These are phyloP conservation scores for Taphrina deformans DNA, from an alignment of 1,139 yeast species.

Conservation along the genomic window DNA sequence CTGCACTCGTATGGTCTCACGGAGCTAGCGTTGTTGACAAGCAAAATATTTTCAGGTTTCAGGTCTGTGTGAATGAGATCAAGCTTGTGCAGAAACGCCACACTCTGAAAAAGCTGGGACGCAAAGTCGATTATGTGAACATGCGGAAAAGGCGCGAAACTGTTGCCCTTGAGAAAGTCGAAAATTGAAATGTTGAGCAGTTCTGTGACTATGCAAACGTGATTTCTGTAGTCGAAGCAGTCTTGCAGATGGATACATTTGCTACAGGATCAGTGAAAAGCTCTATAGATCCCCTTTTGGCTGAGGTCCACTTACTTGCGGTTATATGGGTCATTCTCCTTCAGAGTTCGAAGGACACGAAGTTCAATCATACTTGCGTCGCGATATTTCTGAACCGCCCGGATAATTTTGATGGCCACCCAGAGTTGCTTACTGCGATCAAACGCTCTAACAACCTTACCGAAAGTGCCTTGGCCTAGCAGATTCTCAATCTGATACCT, in stretches of 20 bases:
- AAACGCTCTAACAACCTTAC: slow-evolving; percentile 70
- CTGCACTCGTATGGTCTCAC: slow-evolving; percentile 18
- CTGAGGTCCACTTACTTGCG: slow-evolving; percentile 46
- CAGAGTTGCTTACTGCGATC: slow-evolving; percentile 56
- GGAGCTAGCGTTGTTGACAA: slow-evolving; percentile 48
- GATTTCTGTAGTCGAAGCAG: slow-evolving; percentile 90
- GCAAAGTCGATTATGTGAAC: slow-evolving; percentile 85
- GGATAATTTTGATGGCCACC: slow-evolving; percentile 88
- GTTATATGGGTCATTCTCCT: slow-evolving; percentile 65
- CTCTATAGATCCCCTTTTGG: background rate
- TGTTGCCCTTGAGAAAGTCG: slow-evolving; percentile 76
- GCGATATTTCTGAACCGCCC: slow-evolving; percentile 52
- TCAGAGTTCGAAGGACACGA: slow-evolving; percentile 76
- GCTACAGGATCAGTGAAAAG: background rate
- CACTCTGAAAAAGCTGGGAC: slow-evolving; percentile 79
- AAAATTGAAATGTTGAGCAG: slow-evolving; percentile 78
- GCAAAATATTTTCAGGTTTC: slow-evolving; percentile 88
- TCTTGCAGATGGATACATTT: slow-evolving; percentile 69
- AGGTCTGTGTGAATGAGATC: slow-evolving; percentile 91
- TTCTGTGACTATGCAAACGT: slow-evolving; percentile 91
- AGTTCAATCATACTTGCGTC: slow-evolving; percentile 54
- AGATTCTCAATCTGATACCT: slow-evolving; percentile 47
- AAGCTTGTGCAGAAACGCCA: slow-evolving; percentile 84
- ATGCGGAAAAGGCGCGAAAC: slow-evolving; percentile 71
- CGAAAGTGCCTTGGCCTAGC: slow-evolving; percentile 97